Evolutionary conservation across 257 asterid species (phyloP).

Genomic region (Nicotiana otophora): DNA sequence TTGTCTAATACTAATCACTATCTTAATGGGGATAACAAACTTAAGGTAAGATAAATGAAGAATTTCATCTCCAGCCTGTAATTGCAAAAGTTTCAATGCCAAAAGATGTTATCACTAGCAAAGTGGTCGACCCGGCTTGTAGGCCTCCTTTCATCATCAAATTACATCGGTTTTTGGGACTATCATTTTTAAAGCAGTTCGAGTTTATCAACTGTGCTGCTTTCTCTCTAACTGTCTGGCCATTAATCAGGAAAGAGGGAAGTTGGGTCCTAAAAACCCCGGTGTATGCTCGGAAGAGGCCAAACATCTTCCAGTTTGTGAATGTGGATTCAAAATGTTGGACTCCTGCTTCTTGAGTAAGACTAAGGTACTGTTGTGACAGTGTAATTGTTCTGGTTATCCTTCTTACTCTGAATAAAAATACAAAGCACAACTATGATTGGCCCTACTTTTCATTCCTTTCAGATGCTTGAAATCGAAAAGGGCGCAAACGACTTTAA

Average conservation of each 20-base stretch:
- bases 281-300: conserved; percentile 34
- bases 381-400: not conserved
- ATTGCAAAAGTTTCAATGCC: not conserved
- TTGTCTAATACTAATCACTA: not conserved
- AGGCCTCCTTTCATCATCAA: not conserved
- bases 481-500: conserved; percentile 68
- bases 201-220: not conserved
- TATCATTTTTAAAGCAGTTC: conserved; percentile 40
- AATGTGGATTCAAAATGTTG: conserved; percentile 44
- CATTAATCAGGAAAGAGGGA: conserved; percentile 57
- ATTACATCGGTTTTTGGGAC: not conserved
- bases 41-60: not conserved
- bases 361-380: conserved; percentile 40
- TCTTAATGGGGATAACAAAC: not conserved
- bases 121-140: not conserved
- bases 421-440: not conserved
- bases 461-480: conserved; percentile 68
- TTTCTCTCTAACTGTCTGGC: conserved; percentile 6
- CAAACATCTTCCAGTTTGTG: conserved; percentile 26
- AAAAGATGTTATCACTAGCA: not conserved
- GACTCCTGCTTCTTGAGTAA: conserved; percentile 68
- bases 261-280: conserved; percentile 20
- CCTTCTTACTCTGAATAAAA: not conserved
- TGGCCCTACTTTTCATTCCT: not conserved
- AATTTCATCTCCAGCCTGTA: not conserved